These are phyloP conservation scores for Lignosus rhinocerotis DNA, from an alignment of 1,284 basidiomycete species.

Conservation along the genomic window DNA sequence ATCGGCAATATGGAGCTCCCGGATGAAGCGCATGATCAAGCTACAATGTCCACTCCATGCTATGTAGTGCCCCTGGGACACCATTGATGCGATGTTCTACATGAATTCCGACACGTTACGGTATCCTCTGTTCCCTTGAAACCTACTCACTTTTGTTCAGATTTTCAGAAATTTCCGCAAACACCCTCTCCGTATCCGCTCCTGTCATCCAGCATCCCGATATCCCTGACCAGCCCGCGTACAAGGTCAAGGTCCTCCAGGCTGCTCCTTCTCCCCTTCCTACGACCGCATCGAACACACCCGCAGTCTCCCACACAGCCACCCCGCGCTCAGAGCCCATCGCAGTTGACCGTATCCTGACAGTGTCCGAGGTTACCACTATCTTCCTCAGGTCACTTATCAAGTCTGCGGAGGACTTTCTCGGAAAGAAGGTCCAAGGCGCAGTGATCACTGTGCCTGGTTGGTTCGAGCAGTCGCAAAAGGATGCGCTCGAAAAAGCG, in stretches of 20 bases:
- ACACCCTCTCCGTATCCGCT: slow-evolving; percentile 54
- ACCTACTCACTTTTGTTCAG: slow-evolving; percentile 35
- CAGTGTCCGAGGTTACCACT: slow-evolving; percentile 82
- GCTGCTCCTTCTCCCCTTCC: slow-evolving; percentile 66
- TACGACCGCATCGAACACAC: slow-evolving; percentile 54
- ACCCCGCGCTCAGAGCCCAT: slow-evolving; percentile 84
- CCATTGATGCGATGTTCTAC: too few relatives aligned
- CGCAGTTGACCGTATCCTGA: slow-evolving; percentile 74
- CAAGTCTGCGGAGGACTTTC: slow-evolving; percentile 89
- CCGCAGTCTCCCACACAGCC: slow-evolving; percentile 66
- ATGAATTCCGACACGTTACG: too few relatives aligned
- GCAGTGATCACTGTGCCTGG: slow-evolving; percentile 86
- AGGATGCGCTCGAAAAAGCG: slow-evolving; percentile 71
- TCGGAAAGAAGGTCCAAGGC: slow-evolving; percentile 81
- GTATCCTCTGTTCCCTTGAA: not conserved
- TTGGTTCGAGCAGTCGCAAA: slow-evolving; percentile 74
- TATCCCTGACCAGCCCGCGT: slow-evolving; percentile 74
- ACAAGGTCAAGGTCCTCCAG: slow-evolving; percentile 83
- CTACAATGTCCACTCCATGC: too few relatives aligned
- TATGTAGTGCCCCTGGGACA: too few relatives aligned
- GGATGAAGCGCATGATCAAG: too few relatives aligned
- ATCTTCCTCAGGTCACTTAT: slow-evolving; percentile 88
- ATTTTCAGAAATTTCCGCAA: slow-evolving; percentile 74
- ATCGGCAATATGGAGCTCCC: too few relatives aligned
- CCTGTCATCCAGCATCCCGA: slow-evolving; percentile 79